Base-by-base conservation (phyloP, 345 rosid species). In the Fremontodendron californicum region DNA sequence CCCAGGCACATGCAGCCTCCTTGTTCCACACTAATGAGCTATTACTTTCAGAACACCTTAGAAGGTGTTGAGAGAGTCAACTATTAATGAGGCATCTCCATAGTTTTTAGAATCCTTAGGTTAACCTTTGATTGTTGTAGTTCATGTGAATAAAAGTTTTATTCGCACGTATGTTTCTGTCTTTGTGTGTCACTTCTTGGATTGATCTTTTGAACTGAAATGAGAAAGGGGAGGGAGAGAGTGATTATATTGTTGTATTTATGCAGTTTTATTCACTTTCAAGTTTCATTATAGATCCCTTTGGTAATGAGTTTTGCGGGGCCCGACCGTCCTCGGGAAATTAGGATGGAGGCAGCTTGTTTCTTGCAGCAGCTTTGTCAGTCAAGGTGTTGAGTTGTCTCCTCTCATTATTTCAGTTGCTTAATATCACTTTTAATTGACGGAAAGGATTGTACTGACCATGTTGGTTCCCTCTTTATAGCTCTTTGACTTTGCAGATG, bases 401-500 rank as follows among this genome's bases (percentile, higher is more conserved):
- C 18, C 40, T 65, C 42, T 31, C n/a, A 12, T 49, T n/a, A 8
- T 60, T 74, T 25, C 18, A 18, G 3, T 51, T 71, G 27, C 61
- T 51, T 51, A 31, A 71, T 33, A 33, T 18, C 5, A 1, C 6
- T 27, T 29, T 60, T 39, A 55, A 58, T 39, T 10, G 27, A 45
- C 6, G 5, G 68, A 73, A 63, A 71, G 37, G 75, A 29, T 57
- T 55, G 61, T 77, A 75, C 51, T 85, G 81, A 88, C 29, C 62
- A n/a, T 76, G 49, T 73, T 71, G 57, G 58, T 77, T 54, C 70
- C 75, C 82, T 87, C 80, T 75, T 37, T 80, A 76, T 93, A 96
- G 99, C 87, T 84, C 93, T 31, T 88, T 94, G 82, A 94, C 99
- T n/a, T 78, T 96, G 86, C 99, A 96, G 88, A 96, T 94, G 99